Evolutionary conservation across 2,329 filamentous ascomycete genomes (phyloP), one percentile per base, ranked within the genome.

Genomic region (Penicillium sp.): DNA sequence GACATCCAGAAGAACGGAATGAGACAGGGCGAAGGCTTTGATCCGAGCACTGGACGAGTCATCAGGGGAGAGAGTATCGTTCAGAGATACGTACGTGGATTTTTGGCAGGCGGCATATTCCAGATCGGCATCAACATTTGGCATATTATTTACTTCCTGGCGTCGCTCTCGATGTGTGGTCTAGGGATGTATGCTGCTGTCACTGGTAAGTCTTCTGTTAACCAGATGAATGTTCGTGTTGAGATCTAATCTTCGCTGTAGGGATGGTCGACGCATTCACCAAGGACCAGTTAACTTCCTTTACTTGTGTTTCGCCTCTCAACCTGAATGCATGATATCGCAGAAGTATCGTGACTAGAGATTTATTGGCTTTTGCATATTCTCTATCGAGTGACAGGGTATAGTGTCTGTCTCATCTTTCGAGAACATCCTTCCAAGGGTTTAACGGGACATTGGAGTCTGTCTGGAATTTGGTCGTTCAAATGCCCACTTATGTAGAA

Each of bases 261-360:
- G 55, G 50, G 4, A 50, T 65, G 57, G 64, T 68, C 12, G 56
- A 55, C 6, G 63, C 64, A 12, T 69, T 70, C 42, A 23, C 20
- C 3, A 53, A 50, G 39, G 56, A 32, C 31, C 57, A 64, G 48
- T 47, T 66, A 18, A 66, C 60, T 15, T 57, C 60, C 1, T 68
- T 68, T 38, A 64, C 63, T 6, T 68, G 66, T 41, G 59, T 49
- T 3, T 63, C 59, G 33, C 65, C 65, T 3, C 53, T 67, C 32
- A 61, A 67, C 45, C 41, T 64, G 37, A 46, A 47, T 40, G 38
- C 46, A n/a, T 48, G 18, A 10, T 23, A 18, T 18, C 15, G 20
- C 20, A 23, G 20, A 4, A 23, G 20, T 23, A 23, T 23, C 4
- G 20, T 23, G 20, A 23, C 20, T 4, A 3, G 20, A 2, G 20